Evolutionary conservation across 352 stramenopile genomes (phyloP).

Genomic region (Phytophthora melonis): DNA sequence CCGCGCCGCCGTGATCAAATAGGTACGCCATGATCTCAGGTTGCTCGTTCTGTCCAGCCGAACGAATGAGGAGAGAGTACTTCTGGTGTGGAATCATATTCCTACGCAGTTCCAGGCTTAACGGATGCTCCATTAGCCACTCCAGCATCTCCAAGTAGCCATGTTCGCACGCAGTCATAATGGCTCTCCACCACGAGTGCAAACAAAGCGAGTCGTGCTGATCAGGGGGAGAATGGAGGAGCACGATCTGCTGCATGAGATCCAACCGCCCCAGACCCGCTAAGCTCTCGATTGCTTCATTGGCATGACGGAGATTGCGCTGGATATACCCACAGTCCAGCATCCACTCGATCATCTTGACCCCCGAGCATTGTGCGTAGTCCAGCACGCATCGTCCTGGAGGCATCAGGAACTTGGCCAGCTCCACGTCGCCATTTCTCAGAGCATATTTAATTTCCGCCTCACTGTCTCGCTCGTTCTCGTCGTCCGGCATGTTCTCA

Average conservation of each 20-base stretch:
- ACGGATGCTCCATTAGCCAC: slow-evolving; percentile 16
- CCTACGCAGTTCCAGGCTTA: neutral
- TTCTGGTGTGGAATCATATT: neutral
- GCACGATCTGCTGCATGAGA: slow-evolving; percentile 10
- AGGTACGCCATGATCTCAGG: slow-evolving; percentile 10
- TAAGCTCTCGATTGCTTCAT: neutral
- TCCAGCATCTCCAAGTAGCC: slow-evolving; percentile 11
- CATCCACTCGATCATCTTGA: slow-evolving; percentile 8
- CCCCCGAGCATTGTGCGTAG: neutral
- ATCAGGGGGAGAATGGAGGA: slow-evolving; percentile 4
- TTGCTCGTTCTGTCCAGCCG: neutral
- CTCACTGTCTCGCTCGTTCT: neutral
- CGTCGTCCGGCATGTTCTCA: neutral
- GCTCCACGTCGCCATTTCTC: neutral
- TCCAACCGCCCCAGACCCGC: neutral
- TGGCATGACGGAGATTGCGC: slow-evolving; percentile 2
- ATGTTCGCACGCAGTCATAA: neutral
- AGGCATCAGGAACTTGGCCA: slow-evolving; percentile 6
- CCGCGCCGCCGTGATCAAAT: neutral
- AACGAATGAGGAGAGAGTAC: slow-evolving; percentile 3
- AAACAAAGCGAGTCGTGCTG: slow-evolving; percentile 3
- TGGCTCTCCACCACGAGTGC: slow-evolving; percentile 3
- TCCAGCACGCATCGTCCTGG: slow-evolving; percentile 13
- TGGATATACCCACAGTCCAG: slow-evolving; percentile 19
- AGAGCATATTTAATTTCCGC: neutral